Conservation (phyloP, 805 yeast species). For the Candida odintsovae region DNA sequence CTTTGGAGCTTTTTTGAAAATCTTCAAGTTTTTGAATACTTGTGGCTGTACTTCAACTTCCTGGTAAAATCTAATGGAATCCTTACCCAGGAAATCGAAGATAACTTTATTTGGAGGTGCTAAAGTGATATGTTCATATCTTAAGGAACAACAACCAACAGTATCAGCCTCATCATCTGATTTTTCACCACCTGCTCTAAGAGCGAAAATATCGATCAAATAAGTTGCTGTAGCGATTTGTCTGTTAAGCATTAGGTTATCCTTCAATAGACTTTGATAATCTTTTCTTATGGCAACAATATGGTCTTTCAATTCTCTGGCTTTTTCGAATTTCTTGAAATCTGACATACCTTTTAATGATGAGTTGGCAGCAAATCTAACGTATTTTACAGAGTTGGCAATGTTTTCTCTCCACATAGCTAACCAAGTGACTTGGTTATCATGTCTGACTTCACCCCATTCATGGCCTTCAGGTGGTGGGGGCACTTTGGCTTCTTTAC, state of each 20-base stretch:
- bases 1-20: slow-evolving; percentile 86
- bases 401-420: slow-evolving; percentile 98
- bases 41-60: slow-evolving; percentile 91
- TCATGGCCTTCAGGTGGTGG: slow-evolving; percentile 78
- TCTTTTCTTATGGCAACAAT: slow-evolving; percentile 71
- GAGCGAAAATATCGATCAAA: slow-evolving; percentile 84
- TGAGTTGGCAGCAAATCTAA: slow-evolving; percentile 85
- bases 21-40: slow-evolving; percentile 80
- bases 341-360: slow-evolving; percentile 89
- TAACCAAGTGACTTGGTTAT: slow-evolving; percentile 88
- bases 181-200: slow-evolving; percentile 98
- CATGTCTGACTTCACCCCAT: slow-evolving; percentile 90
- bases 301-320: slow-evolving; percentile 73
- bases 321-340: slow-evolving; percentile 87
- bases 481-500: slow-evolving; percentile 69
- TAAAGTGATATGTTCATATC: slow-evolving; percentile 84
- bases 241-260: slow-evolving; percentile 73
- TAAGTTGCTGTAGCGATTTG: slow-evolving; percentile 94
- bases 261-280: slow-evolving; percentile 63
- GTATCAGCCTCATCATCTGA: slow-evolving; percentile 98
- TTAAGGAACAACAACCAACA: slow-evolving; percentile 92
- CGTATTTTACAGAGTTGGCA: slow-evolving; percentile 78
- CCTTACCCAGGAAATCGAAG: slow-evolving; percentile 94
- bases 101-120: slow-evolving; percentile 81
- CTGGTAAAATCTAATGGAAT: slow-evolving; percentile 85